Conservation (phyloP, 2,329 filamentous ascomycete genomes). For the Penicillium verrucosum region DNA sequence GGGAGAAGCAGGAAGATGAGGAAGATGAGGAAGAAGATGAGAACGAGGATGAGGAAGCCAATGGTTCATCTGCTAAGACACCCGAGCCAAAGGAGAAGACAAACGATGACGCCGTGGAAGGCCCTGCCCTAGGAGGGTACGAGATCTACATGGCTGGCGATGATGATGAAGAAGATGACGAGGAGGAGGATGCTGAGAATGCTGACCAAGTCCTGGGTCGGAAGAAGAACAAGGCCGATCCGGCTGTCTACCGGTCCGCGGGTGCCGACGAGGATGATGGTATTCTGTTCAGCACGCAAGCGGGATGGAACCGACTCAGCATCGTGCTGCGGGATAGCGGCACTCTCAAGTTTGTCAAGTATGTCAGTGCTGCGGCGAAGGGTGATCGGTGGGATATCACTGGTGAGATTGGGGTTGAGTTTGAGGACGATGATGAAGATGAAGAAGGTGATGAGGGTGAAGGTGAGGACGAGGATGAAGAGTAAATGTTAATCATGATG, state of each 20-base stretch:
- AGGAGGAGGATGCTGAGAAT: constrained; percentile 32
- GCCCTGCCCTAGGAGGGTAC: constrained; percentile 49
- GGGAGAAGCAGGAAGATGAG: constrained; percentile 68
- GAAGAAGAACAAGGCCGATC: constrained; percentile 54
- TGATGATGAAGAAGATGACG: constrained; percentile 64
- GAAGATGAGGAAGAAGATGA: constrained; percentile 45
- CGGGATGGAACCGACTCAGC: constrained; percentile 84
- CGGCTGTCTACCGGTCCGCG: constrained; percentile 79
- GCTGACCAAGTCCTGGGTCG: constrained; percentile 32
- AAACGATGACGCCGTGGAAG: constrained; percentile 28
- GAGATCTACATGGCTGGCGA: constrained; percentile 87
- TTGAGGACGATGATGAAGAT: constrained; percentile 50
- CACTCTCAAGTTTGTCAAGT: constrained; percentile 91
- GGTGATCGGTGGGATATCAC: constrained; percentile 93
- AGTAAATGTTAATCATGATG: not conserved
- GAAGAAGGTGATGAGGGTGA: constrained; percentile 38
- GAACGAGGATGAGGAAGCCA: constrained; percentile 36
- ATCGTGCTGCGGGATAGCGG: constrained; percentile 85
- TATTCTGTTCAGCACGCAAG: constrained; percentile 65
- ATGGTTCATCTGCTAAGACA: constrained; percentile 18
- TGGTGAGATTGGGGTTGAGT: constrained; percentile 70
- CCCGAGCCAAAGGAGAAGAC: constrained; percentile 37
- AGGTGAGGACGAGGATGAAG: constrained; percentile 29
- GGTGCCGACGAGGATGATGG: constrained; percentile 67
- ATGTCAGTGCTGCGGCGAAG: constrained; percentile 75